Evolutionary conservation across 805 yeast species (phyloP).

Genomic region (Blastobotrys chiropterorum): DNA sequence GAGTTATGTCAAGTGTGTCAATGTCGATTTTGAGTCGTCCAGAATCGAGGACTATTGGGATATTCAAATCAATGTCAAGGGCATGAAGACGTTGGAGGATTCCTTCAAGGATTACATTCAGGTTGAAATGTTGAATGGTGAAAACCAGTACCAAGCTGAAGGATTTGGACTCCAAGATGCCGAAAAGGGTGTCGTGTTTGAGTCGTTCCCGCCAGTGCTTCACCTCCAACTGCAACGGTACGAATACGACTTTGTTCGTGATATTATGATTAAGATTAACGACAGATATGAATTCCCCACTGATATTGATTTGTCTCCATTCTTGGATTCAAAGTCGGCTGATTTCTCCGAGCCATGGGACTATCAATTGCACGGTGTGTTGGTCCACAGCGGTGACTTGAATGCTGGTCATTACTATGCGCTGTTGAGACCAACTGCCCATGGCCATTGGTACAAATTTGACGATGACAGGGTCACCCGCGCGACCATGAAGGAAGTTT

Average conservation of each 20-base stretch:
- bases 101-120: conserved; percentile 85
- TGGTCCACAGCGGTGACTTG: conserved; percentile 93
- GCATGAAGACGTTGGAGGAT: conserved; percentile 60
- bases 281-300: conserved; percentile 89
- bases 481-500: conserved; percentile 77
- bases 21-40: conserved; percentile 89
- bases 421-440: conserved; percentile 70
- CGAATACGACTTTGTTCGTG: conserved; percentile 88
- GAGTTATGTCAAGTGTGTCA: conserved; percentile 84
- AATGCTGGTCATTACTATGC: conserved; percentile 97
- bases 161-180: conserved; percentile 92
- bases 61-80: conserved; percentile 88
- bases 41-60: conserved; percentile 97
- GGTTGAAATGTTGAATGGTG: conserved; percentile 85
- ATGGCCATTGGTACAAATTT: conserved; percentile 78
- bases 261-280: conserved; percentile 82
- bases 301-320: conserved; percentile 72
- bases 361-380: conserved; percentile 84
- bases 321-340: conserved; percentile 50
- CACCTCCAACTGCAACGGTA: conserved; percentile 91
- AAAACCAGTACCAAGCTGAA: conserved; percentile 90
- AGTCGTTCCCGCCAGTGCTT: conserved; percentile 83
- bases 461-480: conserved; percentile 94
- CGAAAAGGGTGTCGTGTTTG: conserved; percentile 89
- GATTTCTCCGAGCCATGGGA: conserved; percentile 53